phyloP scores from a whole-genome alignment of 108 stramenopile genomes.

The Aurantiochytrium sp. region DNA sequence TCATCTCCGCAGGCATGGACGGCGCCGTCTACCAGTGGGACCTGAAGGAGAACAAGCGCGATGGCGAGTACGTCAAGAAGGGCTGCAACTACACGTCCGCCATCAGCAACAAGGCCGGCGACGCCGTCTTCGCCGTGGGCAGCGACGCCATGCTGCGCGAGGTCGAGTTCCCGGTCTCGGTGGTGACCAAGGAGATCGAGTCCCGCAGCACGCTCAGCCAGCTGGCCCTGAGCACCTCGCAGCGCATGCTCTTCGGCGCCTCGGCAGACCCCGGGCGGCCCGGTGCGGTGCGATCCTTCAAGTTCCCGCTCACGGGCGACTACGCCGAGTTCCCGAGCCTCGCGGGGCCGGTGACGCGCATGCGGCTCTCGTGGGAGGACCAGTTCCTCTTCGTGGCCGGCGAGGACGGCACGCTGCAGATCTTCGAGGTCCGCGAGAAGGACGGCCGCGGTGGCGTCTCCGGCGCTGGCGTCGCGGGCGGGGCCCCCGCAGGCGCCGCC shows the following conservation, averaged over 20 bases:
- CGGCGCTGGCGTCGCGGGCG: slow-evolving; percentile 12
- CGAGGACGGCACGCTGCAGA: slow-evolving; percentile 46
- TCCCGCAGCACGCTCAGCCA: slow-evolving; percentile 47
- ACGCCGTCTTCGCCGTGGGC: slow-evolving; percentile 50
- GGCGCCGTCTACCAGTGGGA: slow-evolving; percentile 58
- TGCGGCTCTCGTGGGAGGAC: slow-evolving; percentile 56
- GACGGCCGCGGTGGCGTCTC: neutral
- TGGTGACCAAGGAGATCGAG: slow-evolving; percentile 44
- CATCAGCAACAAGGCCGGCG: slow-evolving; percentile 39
- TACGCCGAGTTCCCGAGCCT: slow-evolving; percentile 59
- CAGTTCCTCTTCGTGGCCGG: slow-evolving; percentile 52
- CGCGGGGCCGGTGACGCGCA: slow-evolving; percentile 46
- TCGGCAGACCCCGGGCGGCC: slow-evolving; percentile 52
- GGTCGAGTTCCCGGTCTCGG: slow-evolving; percentile 51
- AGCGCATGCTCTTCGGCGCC: slow-evolving; percentile 53
- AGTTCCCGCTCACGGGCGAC: slow-evolving; percentile 53
- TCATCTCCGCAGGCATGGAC: slow-evolving; percentile 56
- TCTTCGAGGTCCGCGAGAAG: slow-evolving; percentile 58
- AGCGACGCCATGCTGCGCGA: slow-evolving; percentile 54
- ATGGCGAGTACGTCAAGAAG: slow-evolving; percentile 60
- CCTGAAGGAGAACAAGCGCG: slow-evolving; percentile 43
- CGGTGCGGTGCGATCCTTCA: slow-evolving; percentile 54
- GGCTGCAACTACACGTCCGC: slow-evolving; percentile 53
- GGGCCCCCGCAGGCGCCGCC: neutral
- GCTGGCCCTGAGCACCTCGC: slow-evolving; percentile 42